Evolutionary conservation across 495 filamentous ascomycete species (phyloP).

Genomic region (Recurvomyces mirabilis): DNA sequence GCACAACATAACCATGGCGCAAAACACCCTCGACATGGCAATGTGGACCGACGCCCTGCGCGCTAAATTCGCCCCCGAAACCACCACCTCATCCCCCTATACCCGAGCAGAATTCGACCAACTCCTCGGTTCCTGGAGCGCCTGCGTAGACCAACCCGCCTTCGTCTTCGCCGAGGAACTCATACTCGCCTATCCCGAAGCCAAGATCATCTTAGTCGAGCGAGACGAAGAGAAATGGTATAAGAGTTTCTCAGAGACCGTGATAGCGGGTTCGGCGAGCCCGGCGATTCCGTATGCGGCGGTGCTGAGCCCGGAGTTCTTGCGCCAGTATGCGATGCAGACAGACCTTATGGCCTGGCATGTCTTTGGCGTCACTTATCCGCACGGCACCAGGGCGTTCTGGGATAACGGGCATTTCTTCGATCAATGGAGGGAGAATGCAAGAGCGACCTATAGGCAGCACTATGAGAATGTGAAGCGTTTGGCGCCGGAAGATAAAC

Average conservation of each 20-base stretch:
- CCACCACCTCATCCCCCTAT: conserved; percentile 8
- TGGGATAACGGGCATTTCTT: no score
- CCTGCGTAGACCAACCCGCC: conserved; percentile 6
- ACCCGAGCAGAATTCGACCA: conserved; percentile 16
- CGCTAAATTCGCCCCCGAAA: conserved; percentile 22
- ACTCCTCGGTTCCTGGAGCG: conserved; percentile 12
- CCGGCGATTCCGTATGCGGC: conserved; percentile 1
- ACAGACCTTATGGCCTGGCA: conserved; percentile 5
- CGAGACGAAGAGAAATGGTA: conserved; percentile 37
- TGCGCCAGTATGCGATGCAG: conserved; percentile 1
- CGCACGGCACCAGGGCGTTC: neutral
- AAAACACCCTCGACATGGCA: conserved; percentile 1
- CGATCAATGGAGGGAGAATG: conserved; percentile 86
- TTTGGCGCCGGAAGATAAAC: conserved; percentile 8
- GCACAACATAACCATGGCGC: conserved; percentile 5
- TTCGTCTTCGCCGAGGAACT: conserved; percentile 11
- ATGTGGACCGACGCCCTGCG: conserved; percentile 29
- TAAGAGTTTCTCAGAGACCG: conserved; percentile 17
- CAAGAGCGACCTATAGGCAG: conserved; percentile 45
- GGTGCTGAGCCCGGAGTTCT: conserved; percentile 1
- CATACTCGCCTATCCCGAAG: conserved; percentile 23
- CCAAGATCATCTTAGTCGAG: conserved; percentile 34
- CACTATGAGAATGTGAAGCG: neutral
- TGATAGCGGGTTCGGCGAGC: neutral
- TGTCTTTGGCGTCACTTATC: neutral